phyloP scores from a whole-genome alignment of 1,139 yeast species.

The Candida sojae region DNA sequence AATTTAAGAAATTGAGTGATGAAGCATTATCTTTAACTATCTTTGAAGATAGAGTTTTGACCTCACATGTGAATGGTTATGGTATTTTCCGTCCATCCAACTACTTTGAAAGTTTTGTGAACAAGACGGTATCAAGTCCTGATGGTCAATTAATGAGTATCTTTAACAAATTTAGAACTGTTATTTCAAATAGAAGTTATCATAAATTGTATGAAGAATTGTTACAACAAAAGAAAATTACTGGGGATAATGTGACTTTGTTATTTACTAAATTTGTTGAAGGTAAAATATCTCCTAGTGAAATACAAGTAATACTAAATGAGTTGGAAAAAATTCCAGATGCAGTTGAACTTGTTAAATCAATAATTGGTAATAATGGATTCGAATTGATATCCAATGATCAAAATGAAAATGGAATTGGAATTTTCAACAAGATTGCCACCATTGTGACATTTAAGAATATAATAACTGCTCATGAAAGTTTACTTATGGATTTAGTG shows the following conservation, averaged over 20 bases:
- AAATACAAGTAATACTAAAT: constrained; percentile 20
- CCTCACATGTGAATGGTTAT: constrained; percentile 37
- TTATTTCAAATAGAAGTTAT: constrained; percentile 30
- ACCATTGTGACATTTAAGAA: constrained; percentile 26
- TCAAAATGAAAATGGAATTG: constrained; percentile 11
- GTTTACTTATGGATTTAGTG: constrained; percentile 24
- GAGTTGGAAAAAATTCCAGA: constrained; percentile 27
- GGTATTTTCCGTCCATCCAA: constrained; percentile 37
- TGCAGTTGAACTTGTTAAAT: constrained; percentile 25
- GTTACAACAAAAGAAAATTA: constrained; percentile 5
- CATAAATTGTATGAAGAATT: constrained; percentile 23
- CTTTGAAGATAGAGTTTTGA: constrained; percentile 14
- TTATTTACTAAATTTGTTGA: constrained; percentile 25
- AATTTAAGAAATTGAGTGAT: constrained; percentile 56
- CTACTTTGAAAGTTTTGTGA: constrained; percentile 28
- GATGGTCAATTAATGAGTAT: constrained; percentile 24
- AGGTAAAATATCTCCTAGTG: constrained; percentile 25
- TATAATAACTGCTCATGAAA: constrained; percentile 29
- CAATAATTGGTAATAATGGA: constrained; percentile 21
- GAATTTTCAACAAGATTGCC: constrained; percentile 23
- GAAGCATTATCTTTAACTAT: constrained; percentile 43
- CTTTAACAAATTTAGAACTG: constrained; percentile 21
- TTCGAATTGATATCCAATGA: constrained; percentile 13
- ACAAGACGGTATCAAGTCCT: constrained; percentile 13
- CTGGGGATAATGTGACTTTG: constrained; percentile 16